Evolutionary conservation across 441 rosid species (phyloP), one percentile per base, ranked within the genome.

Genomic region (Pelargonium exstipulatum): DNA sequence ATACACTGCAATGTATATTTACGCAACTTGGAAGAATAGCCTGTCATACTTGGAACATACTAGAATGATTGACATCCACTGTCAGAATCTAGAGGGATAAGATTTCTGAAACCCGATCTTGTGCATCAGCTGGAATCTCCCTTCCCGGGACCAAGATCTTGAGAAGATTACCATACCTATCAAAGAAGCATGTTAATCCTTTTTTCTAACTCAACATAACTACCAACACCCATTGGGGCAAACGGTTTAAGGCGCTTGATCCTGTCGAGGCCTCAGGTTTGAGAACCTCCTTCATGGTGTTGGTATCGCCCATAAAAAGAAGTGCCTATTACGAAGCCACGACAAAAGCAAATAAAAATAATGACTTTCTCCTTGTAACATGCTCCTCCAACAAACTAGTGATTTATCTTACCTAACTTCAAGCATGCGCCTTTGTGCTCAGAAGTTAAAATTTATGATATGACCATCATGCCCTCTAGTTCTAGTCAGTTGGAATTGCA

Each of bases 131-230:
- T 18, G 96, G 96, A 70, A 89, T 80, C 61, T 92, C 96, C 77
- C 97, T 88, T 81, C 97, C 96, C 0, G 96, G 92, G 62, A 92
- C 92, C 55, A 77, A 75, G 73, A 90, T 88, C 76, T 82, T 87
- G 9, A 87, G 74, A 68, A 92, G 96, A 83, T 78, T 83, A 1
- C 74, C 69, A 70, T 87, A 90, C 87, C 94, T 90, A 80, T 67
- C 66, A 62, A 55, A 73, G 73, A 45, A 0, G 32, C 3, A 32
- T 4, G 29, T 20, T 13, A 57, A 20, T 20, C 26, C 20, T 4
- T 51, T 16, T 0, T n/a, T 45, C n/a, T 0, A 13, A 22, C 26
- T 49, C 68, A 57, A 53, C 64, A 26, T 71, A 69, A 42, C 74
- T 71, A 32, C 37, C 37, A 32, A 32, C 37, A 32, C 37, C 37